phyloP scores from a whole-genome alignment of 805 yeast genomes.

The Candida alai region DNA sequence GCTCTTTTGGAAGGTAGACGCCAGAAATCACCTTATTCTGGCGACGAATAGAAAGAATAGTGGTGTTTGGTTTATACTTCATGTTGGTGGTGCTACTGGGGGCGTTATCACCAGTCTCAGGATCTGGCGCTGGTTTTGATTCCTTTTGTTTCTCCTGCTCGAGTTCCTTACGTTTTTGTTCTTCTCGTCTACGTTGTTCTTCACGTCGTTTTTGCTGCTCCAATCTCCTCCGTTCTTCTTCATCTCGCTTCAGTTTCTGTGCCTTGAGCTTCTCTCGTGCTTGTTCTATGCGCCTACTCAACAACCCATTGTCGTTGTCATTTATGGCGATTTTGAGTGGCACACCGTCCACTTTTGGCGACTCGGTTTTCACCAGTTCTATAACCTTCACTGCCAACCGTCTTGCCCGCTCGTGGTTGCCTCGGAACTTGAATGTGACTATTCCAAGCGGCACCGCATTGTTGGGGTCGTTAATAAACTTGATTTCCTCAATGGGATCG shows the following conservation, averaged over 20 bases:
- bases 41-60: constrained; percentile 29
- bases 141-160: constrained; percentile 11
- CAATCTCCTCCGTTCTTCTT: constrained; percentile 22
- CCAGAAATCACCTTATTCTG: constrained; percentile 30
- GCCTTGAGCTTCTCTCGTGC: constrained; percentile 28
- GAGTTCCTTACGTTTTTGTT: constrained; percentile 16
- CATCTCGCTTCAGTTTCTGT: constrained; percentile 24
- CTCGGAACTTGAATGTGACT: constrained; percentile 59
- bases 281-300: constrained; percentile 31
- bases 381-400: constrained; percentile 31
- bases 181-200: constrained; percentile 13
- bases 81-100: not conserved
- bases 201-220: constrained; percentile 15
- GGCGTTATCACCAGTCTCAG: constrained; percentile 4
- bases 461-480: constrained; percentile 61
- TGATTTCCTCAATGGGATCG: constrained; percentile 50
- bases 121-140: constrained; percentile 1
- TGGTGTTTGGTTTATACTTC: constrained; percentile 28
- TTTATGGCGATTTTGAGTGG: constrained; percentile 52
- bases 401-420: constrained; percentile 45
- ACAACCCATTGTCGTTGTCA: constrained; percentile 37
- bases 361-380: constrained; percentile 20
- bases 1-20: constrained; percentile 44
- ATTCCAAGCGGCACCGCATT: constrained; percentile 80
- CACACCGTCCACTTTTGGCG: constrained; percentile 49